Evolutionary conservation across 106 monocot genomes (phyloP).

Genomic region (Gastrodia elata): DNA sequence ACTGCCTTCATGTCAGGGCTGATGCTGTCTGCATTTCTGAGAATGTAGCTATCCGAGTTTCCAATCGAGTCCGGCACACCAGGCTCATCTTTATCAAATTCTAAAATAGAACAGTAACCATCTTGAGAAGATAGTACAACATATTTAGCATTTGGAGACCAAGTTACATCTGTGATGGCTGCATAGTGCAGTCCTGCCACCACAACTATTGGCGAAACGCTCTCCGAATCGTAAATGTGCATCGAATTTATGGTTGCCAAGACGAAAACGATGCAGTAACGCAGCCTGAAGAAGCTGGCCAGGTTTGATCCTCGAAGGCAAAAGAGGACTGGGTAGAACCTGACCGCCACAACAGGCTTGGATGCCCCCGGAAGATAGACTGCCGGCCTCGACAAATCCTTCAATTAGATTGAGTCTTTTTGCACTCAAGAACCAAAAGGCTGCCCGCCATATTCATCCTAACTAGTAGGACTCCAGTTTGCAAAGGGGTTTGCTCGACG

Average conservation of each 20-base stretch:
- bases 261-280: conserved; percentile 82
- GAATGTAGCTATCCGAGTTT: too few species aligned
- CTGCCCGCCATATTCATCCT: too few species aligned
- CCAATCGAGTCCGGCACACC: too few species aligned
- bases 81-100: conserved; percentile 82
- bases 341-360: conserved; percentile 78
- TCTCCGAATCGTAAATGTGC: conserved; percentile 85
- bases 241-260: conserved; percentile 85
- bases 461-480: too few species aligned
- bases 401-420: too few species aligned
- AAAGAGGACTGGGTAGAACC: conserved; percentile 81
- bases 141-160: conserved; percentile 76
- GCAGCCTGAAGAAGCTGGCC: conserved; percentile 73
- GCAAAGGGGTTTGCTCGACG: too few species aligned
- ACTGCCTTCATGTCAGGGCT: too few species aligned
- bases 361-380: conserved; percentile 65
- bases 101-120: conserved; percentile 78
- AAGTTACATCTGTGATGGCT: conserved; percentile 88
- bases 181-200: conserved; percentile 91
- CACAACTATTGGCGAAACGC: conserved; percentile 64
- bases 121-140: conserved; percentile 77
- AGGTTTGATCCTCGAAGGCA: conserved; percentile 46
- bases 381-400: conserved; percentile 62
- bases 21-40: too few species aligned
- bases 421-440: too few species aligned